Evolutionary conservation across 2,329 filamentous ascomycete species (phyloP).

Genomic region (Xylariaceae sp.): DNA sequence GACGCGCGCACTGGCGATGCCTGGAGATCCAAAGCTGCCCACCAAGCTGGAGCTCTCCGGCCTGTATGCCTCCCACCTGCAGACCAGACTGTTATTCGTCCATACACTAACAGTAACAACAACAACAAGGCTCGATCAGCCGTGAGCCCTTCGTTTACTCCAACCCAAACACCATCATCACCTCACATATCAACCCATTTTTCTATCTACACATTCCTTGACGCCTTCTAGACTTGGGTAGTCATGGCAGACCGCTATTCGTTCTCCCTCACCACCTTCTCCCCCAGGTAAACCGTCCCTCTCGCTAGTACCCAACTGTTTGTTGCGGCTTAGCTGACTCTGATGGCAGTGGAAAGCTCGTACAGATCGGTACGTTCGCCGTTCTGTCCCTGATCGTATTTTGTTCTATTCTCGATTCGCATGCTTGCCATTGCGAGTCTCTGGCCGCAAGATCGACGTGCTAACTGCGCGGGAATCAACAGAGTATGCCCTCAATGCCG

Average conservation of each 20-base stretch:
- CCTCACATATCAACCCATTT: constrained; percentile 1
- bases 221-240: constrained; percentile 11
- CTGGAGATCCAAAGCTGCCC: constrained; percentile 17
- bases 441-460: not conserved
- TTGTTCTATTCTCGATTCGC: not conserved
- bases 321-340: constrained; percentile 40
- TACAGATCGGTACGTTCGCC: constrained; percentile 75
- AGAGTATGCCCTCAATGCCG: constrained; percentile 99
- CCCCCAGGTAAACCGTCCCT: constrained; percentile 72
- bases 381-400: constrained; percentile 1
- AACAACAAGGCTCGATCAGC: constrained; percentile 19
- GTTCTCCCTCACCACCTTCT: constrained; percentile 99
- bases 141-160: constrained; percentile 10
- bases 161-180: constrained; percentile 3
- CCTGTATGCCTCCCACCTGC: not conserved
- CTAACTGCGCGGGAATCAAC: constrained; percentile 7
- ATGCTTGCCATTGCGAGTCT: not conserved
- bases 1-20: constrained; percentile 24
- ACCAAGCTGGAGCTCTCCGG: constrained; percentile 1
- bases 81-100: no score
- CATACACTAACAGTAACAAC: constrained; percentile 12
- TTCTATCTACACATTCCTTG: constrained; percentile 9
- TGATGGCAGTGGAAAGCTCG: constrained; percentile 80
- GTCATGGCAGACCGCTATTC: constrained; percentile 97
- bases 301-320: constrained; percentile 20